These are phyloP conservation scores for Gynochthodes officinalis DNA, from an alignment of 257 asterid genomes.

Conservation along the genomic window DNA sequence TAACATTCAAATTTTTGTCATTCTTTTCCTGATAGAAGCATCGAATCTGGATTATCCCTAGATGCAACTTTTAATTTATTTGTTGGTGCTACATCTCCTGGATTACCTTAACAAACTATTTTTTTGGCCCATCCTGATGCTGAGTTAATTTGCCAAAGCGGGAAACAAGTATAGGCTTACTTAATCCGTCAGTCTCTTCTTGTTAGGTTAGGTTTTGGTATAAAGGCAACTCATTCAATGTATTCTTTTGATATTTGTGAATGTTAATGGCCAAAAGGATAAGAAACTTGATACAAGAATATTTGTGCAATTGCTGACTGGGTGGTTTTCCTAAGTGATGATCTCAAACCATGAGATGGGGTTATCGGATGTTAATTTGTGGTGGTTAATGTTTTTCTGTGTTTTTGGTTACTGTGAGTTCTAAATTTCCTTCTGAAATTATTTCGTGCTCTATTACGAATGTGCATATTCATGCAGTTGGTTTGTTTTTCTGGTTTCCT, in stretches of 20 bases:
- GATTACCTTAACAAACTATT: constrained; percentile 15
- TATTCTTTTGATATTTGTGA: constrained; percentile 9
- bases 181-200: constrained; percentile 4
- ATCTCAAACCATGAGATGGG: background rate
- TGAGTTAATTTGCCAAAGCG: background rate
- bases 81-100: constrained; percentile 7
- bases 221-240: constrained; percentile 10
- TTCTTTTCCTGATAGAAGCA: constrained; percentile 25
- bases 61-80: constrained; percentile 11
- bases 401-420: background rate
- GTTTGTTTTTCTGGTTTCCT: background rate
- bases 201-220: constrained; percentile 8
- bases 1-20: constrained; percentile 14
- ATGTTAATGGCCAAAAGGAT: constrained; percentile 2
- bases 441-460: background rate
- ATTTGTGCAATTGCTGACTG: background rate
- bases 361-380: background rate
- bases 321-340: background rate
- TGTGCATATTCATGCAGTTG: background rate
- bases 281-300: constrained; percentile 7
- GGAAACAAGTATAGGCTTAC: constrained; percentile 9
- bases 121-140: background rate
- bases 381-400: background rate
- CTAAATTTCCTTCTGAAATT: background rate
- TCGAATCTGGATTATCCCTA: constrained; percentile 4